Evolutionary conservation across 148 eudicot genomes (phyloP).

Genomic region (Vaccinium vitisidaea): DNA sequence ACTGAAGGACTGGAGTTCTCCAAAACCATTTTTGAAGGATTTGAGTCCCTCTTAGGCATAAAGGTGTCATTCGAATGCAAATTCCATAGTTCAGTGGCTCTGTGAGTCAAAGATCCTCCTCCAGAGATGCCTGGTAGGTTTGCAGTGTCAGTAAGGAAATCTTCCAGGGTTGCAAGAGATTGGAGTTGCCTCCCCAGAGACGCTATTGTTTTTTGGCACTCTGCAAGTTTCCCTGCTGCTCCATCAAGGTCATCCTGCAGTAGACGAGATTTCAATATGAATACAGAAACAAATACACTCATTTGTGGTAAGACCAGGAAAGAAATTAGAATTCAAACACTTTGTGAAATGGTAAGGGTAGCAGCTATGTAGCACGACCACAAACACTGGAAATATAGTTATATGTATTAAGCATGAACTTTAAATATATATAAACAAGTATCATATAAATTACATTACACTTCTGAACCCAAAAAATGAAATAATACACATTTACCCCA

Average conservation of each 20-base stretch:
- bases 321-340: not conserved
- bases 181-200: conserved; percentile 66
- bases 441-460: no score
- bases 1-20: conserved; percentile 30
- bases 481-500: no score
- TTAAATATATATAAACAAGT: no score
- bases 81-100: conserved; percentile 44
- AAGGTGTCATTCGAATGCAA: conserved; percentile 40
- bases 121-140: conserved; percentile 53
- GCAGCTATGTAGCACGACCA: not conserved
- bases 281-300: not conserved
- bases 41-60: conserved; percentile 26
- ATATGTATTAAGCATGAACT: no score
- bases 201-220: conserved; percentile 68
- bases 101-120: conserved; percentile 27
- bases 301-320: not conserved
- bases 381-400: no score
- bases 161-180: conserved; percentile 70
- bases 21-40: conserved; percentile 22
- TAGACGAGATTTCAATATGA: not conserved
- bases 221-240: conserved; percentile 65
- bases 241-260: conserved; percentile 54
- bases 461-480: no score
- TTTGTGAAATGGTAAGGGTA: not conserved
- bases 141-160: conserved; percentile 59